Conservation (phyloP, 306 rosid species). For the Vicia sativa region DNA sequence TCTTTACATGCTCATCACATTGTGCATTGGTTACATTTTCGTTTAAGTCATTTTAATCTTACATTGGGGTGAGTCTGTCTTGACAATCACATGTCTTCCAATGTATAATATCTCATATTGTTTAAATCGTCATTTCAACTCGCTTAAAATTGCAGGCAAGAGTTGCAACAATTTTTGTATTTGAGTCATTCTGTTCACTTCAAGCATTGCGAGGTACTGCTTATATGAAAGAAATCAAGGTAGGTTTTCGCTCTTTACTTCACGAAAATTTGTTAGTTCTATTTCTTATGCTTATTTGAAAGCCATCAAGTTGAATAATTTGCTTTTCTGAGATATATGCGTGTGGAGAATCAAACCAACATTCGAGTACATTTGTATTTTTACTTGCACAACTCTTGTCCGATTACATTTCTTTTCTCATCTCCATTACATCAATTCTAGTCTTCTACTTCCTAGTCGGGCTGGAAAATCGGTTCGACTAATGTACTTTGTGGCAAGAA, state of each 20-base stretch:
- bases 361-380: slow-evolving; percentile 80
- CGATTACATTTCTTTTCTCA: slow-evolving; percentile 91
- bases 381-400: slow-evolving; percentile 89
- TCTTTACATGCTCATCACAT: slow-evolving; percentile 82
- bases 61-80: slow-evolving; percentile 75
- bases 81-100: slow-evolving; percentile 4
- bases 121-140: slow-evolving; percentile 17
- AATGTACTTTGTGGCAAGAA: slow-evolving; percentile 80
- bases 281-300: slow-evolving; percentile 8
- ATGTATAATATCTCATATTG: no score
- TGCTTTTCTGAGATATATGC: slow-evolving; percentile 63
- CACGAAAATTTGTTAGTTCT: no score
- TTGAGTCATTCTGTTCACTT: slow-evolving; percentile 83
- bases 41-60: slow-evolving; percentile 90
- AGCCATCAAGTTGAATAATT: slow-evolving; percentile 38
- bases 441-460: slow-evolving; percentile 91
- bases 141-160: slow-evolving; percentile 67
- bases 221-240: slow-evolving; percentile 83
- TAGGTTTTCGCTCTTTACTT: slow-evolving; percentile 28
- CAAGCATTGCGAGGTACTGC: slow-evolving; percentile 90
- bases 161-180: slow-evolving; percentile 90
- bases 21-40: slow-evolving; percentile 84
- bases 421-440: slow-evolving; percentile 88
- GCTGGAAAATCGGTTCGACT: slow-evolving; percentile 82
- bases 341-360: slow-evolving; percentile 85